Evolutionary conservation across 768 basidiomycete genomes (phyloP).

Genomic region (Fomitopsis serialis): DNA sequence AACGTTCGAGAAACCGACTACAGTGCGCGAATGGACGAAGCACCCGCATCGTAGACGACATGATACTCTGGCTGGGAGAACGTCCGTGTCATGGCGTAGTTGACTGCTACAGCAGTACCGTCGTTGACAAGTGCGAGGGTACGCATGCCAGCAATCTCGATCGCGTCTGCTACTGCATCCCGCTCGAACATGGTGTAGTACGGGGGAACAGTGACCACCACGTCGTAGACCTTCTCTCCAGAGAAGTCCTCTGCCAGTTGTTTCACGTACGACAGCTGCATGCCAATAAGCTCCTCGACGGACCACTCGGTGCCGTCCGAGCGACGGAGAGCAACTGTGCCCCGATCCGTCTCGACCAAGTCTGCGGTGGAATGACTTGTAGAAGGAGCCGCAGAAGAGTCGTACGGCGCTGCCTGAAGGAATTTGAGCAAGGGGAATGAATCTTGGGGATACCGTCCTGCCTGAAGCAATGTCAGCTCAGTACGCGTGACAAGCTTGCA

Average conservation of each 20-base stretch:
- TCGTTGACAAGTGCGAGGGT: constrained; percentile 87
- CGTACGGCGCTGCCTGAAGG: constrained; percentile 66
- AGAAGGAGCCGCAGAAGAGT: constrained; percentile 55
- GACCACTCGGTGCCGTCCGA: constrained; percentile 68
- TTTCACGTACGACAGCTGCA: constrained; percentile 90
- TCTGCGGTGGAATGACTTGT: constrained; percentile 26
- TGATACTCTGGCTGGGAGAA: constrained; percentile 81
- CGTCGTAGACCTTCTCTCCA: constrained; percentile 75
- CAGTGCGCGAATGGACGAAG: constrained; percentile 75
- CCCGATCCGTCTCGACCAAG: constrained; percentile 43
- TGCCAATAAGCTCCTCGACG: constrained; percentile 87
- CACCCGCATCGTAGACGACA: constrained; percentile 92
- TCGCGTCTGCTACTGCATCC: constrained; percentile 86
- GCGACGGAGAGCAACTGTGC: constrained; percentile 54
- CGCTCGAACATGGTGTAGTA: constrained; percentile 90
- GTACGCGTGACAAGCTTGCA: not conserved
- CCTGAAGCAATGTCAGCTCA: constrained; percentile 39
- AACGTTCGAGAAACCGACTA: constrained; percentile 57
- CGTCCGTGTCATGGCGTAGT: constrained; percentile 94
- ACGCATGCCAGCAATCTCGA: constrained; percentile 85
- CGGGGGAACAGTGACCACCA: constrained; percentile 85
- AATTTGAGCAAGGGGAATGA: constrained; percentile 84
- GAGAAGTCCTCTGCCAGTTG: constrained; percentile 76
- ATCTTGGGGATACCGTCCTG: constrained; percentile 85
- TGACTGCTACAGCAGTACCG: constrained; percentile 91